phyloP scores from a whole-genome alignment of 73 alveolate genomes.

The Paramecium sexaurelia region DNA sequence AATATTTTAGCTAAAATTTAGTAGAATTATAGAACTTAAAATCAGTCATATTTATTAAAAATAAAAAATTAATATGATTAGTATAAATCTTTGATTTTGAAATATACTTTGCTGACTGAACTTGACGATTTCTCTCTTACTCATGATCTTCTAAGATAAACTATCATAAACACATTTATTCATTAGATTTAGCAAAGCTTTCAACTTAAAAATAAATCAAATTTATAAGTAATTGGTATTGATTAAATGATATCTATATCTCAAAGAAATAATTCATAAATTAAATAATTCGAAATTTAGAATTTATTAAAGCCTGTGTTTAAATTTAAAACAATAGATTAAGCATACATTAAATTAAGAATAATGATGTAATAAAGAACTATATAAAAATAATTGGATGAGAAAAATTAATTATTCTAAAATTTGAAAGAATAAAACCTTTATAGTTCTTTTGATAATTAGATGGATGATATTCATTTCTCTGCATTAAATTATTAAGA shows the following conservation, averaged over 20 bases:
- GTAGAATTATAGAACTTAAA: conserved; percentile 33
- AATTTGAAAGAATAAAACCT: neutral
- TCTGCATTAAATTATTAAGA: neutral
- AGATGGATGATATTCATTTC: neutral
- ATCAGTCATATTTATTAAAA: conserved; percentile 31
- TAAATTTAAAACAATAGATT: neutral
- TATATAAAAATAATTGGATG: neutral
- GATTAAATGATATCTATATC: neutral
- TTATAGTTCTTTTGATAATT: neutral
- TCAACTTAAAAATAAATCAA: neutral
- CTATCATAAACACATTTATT: neutral
- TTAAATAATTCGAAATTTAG: neutral
- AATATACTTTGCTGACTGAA: neutral
- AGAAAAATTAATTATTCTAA: neutral
- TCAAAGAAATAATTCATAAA: neutral
- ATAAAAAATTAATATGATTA: neutral
- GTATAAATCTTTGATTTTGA: neutral
- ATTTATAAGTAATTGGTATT: neutral
- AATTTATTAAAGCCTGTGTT: neutral
- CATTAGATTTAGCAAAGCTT: neutral
- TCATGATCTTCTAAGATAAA: neutral
- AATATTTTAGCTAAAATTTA: conserved; percentile 1
- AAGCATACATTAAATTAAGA: neutral
- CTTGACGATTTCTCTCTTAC: neutral
- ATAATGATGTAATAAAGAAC: conserved; percentile 6